Conservation (phyloP, 1,139 yeast genomes). For the Geotrichum candidum region DNA sequence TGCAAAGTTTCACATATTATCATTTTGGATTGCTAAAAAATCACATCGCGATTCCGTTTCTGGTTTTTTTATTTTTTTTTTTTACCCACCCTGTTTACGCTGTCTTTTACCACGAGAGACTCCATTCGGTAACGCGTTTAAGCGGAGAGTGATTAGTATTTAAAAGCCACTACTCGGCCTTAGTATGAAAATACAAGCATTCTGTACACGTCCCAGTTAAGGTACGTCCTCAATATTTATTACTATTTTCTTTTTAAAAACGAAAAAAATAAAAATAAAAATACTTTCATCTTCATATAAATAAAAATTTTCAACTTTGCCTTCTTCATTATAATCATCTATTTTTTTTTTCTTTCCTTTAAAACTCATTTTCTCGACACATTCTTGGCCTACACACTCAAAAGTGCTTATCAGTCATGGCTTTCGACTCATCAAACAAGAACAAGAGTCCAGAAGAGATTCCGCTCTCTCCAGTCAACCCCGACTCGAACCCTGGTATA, state of each 20-base stretch:
- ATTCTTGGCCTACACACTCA: not conserved
- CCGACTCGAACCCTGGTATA: not conserved
- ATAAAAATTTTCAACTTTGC: not conserved
- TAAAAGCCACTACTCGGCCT: not conserved
- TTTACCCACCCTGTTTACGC: not conserved
- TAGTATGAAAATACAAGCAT: not conserved
- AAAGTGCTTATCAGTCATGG: slow-evolving; percentile 14
- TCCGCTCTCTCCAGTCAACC: slow-evolving; percentile 6
- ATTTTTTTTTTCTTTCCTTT: not conserved
- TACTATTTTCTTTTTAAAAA: not conserved
- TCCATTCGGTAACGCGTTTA: not conserved
- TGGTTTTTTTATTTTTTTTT: not conserved
- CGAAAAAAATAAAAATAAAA: not conserved
- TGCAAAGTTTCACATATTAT: no score
- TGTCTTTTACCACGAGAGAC: not conserved
- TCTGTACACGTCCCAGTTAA: not conserved
- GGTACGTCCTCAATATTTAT: not conserved
- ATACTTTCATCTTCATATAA: not conserved
- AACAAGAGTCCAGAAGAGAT: not conserved
- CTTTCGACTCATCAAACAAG: not conserved
- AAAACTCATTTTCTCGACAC: not conserved
- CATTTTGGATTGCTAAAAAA: no score
- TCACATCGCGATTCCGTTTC: no score
- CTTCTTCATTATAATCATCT: not conserved
- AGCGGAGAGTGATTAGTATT: not conserved